These are phyloP conservation scores for Tetraselmis chui DNA, from an alignment of 139 green algal genomes.

Conservation along the genomic window DNA sequence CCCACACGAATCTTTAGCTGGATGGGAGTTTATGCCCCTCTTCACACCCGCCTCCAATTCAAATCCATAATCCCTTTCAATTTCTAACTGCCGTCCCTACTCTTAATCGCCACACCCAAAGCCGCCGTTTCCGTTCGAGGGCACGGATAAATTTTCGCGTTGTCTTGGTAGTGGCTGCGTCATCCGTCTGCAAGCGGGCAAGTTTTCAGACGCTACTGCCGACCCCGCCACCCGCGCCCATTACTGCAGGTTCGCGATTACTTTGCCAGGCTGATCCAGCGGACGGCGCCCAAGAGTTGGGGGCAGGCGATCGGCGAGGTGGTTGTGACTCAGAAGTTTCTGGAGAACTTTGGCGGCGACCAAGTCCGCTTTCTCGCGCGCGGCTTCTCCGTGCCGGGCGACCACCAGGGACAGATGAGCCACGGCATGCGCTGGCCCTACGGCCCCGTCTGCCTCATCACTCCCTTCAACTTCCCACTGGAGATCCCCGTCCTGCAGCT, in stretches of 20 bases:
- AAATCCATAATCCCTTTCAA: too few species aligned
- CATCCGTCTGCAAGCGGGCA: too few species aligned
- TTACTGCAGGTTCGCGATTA: conserved; percentile 53
- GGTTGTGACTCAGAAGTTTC: conserved; percentile 78
- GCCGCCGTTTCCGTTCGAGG: too few species aligned
- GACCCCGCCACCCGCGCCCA: too few species aligned
- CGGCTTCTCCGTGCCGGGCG: conserved; percentile 76
- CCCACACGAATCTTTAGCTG: too few species aligned
- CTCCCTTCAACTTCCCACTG: conserved; percentile 98
- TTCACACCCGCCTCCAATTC: not conserved
- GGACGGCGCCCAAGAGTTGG: conserved; percentile 78
- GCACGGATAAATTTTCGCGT: too few species aligned
- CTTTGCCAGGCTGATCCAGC: conserved; percentile 86
- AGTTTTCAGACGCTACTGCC: too few species aligned
- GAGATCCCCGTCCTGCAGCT: conserved; percentile 90
- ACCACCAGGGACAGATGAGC: conserved; percentile 84
- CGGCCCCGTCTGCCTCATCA: conserved; percentile 83
- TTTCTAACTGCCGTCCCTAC: too few species aligned
- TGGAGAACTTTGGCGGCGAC: conserved; percentile 95
- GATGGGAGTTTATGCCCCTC: too few species aligned
- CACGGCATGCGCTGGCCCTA: conserved; percentile 83
- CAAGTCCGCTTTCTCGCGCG: conserved; percentile 86
- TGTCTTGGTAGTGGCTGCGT: too few species aligned
- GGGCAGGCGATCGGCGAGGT: conserved; percentile 80
- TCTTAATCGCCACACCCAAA: too few species aligned